Base-by-base conservation (phyloP, 495 filamentous ascomycete species). In the Aspergillus avenaceus region DNA sequence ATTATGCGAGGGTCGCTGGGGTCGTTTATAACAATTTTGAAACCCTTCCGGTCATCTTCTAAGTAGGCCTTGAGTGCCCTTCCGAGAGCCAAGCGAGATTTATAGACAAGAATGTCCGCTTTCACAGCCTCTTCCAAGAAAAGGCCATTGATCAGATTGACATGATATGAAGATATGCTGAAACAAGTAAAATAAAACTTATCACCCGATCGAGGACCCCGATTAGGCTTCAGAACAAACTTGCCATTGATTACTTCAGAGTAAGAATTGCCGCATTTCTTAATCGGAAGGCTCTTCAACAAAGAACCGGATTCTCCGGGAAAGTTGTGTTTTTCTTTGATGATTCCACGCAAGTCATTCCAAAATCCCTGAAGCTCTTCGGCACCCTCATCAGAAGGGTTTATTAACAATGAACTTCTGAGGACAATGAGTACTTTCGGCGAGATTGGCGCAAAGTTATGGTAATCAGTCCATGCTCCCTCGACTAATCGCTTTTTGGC, bases 401-500 rank as follows among this genome's bases (percentile, higher is more conserved):
- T 34, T 13, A 34, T n/a, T 5, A 72, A 41, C 12, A 65, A 23
- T 22, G 50, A 46, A 26, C 53, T 62, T 29, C 78, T 60, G 12
- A 79, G 59, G 9, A 82, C 60, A 19, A 81, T 67, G 54, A 80
- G 70, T 9, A 82, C 50, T 45, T 62, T 69, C 0, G 78, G 74
- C 2, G 78, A 73, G n/a, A 82, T 52, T 3, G 73, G 72, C 3
- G 71, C 69, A 52, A 82, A 73, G 7, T 58, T 49, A 42, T 82
- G 77, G 23, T 69, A 64, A 7, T 67, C 63, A 1, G 67, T 71
- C 19, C 59, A 72, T 19, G 34, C 12, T 18, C 29, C 36, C 23
- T 8, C 26, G 38, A 18, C 50, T 14, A 31, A n/a, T 43, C 54
- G 38, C 28, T 47, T 45, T 9, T 42, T 59, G 19, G 28, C 16